Evolutionary conservation across 345 rosid genomes (phyloP), one percentile per base, ranked within the genome.

Genomic region (Salix udensis): DNA sequence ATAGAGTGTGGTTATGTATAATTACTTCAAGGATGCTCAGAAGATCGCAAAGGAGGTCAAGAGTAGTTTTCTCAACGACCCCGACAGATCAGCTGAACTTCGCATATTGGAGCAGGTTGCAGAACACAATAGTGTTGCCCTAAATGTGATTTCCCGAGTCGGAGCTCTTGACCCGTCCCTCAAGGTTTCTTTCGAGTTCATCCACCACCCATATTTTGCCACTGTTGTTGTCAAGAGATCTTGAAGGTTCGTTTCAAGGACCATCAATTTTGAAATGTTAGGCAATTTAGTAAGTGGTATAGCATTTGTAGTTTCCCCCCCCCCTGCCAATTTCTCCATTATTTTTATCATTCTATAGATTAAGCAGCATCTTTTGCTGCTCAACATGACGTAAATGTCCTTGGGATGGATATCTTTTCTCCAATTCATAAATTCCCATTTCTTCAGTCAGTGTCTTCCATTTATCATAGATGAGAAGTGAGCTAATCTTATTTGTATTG

Each of bases 21-120:
- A 88, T 76, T 92, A 85, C 81, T 96, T 96, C 85, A 92, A 90
- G 74, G 97, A 96, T 72, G 98, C 99, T 28, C 95, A 85, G 82
- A 90, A 86, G 86, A 88, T 94, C 1, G 94, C 87, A 0, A 96
- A 91, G 80, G 99, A 96, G 81, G 71, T 94, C 76, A 94, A 88
- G 85, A 88, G 87, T 53, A 88, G 90, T 79, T 94, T 87, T 74
- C 82, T 89, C 52, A 86, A 83, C 8, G 91, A 96, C 77, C 88
- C 94, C 0, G 97, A 90, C 19, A 89, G 89, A 75, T 71, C 89
- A 74, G 88, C 97, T 7, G 98, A 96, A 84, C 81, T 96, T 19
- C 78, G 84, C 18, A 85, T 82, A 73, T 62, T 96, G 80, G 99
- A 96, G 84, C 93, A 89, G 87, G 98, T 94, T 1, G 99, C 99